phyloP scores from a whole-genome alignment of 2,329 filamentous ascomycete genomes.

The Curvularia lunata region DNA sequence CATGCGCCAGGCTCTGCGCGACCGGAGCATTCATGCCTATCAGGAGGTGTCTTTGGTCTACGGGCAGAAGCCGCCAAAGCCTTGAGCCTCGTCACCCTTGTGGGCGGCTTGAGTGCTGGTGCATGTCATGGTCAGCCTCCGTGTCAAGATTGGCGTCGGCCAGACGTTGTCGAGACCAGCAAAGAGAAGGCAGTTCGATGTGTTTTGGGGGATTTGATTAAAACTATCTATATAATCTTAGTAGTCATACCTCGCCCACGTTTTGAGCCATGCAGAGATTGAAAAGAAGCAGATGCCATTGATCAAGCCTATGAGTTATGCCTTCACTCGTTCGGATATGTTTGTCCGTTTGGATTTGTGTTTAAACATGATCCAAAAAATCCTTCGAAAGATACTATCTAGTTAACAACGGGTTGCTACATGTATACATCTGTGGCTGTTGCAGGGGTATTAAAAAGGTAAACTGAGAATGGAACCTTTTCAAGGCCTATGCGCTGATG shows the following conservation, averaged over 20 bases:
- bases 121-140: not conserved
- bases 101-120: not conserved
- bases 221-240: not conserved
- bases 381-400: not conserved
- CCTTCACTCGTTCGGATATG: not conserved
- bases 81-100: not conserved
- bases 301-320: not conserved
- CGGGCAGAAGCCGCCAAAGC: constrained; percentile 23
- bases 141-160: not conserved
- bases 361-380: not conserved
- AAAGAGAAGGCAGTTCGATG: not conserved
- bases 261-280: not conserved
- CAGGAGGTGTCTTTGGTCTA: constrained; percentile 33
- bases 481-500: constrained; percentile 4
- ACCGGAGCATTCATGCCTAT: constrained; percentile 39
- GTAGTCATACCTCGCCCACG: not conserved
- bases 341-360: not conserved
- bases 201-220: not conserved
- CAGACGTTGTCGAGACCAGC: not conserved
- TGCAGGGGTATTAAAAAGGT: not conserved
- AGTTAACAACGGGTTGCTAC: not conserved
- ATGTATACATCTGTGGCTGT: not conserved
- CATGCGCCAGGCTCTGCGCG: constrained; percentile 34
- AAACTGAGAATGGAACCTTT: constrained; percentile 4
- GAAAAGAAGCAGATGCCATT: not conserved